Base-by-base conservation (phyloP, 345 rosid genomes). In the Salix koriyanagi region DNA sequence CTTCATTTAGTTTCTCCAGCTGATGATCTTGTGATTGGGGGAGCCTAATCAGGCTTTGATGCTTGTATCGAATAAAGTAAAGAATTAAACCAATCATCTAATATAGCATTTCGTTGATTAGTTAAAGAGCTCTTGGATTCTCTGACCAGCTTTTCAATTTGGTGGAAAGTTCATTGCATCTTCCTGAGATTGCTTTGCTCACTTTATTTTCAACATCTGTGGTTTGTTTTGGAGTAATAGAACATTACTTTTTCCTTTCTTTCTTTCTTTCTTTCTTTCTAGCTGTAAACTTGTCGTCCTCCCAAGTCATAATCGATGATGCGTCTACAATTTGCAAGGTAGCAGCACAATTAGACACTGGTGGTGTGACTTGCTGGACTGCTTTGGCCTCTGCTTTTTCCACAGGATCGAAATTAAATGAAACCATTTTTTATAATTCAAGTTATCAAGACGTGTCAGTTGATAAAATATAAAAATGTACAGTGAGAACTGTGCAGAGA, bases 121-220 rank as follows among this genome's bases (percentile, higher is more conserved):
- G 19, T 71, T 12, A 42, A 67, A 72, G 16, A 30, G 44, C 60
- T 76, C 70, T 85, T 85, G 86, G 85, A 85, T 79, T 7, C 86
- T 78, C 85, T 85, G 85, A 71, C 83, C 62, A 42, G 25, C 77
- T 72, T 80, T 84, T 69, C 25, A 19, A 26, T 28, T 64, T 25
- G 60, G 34, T 67, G 7, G 73, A 42, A 67, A 42, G 81, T 39
- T 65, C 28, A 46, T 66, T 28, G 69, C 32, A 48, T 66, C 54
- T 69, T 78, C 71, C 0, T 30, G 60, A 64, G 60, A 7, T 67
- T 73, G 42, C 79, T 69, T 67, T 73, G 42, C 79, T 69, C 65
- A 56, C 81, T 16, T 48, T 41, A 41, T 41, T 8, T 41, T 41
- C 44, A 41, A 41, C 44, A 41, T 1, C 10, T 41, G 12, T 41